Conservation (phyloP, 768 basidiomycete species). For the Pholiota molesta region DNA sequence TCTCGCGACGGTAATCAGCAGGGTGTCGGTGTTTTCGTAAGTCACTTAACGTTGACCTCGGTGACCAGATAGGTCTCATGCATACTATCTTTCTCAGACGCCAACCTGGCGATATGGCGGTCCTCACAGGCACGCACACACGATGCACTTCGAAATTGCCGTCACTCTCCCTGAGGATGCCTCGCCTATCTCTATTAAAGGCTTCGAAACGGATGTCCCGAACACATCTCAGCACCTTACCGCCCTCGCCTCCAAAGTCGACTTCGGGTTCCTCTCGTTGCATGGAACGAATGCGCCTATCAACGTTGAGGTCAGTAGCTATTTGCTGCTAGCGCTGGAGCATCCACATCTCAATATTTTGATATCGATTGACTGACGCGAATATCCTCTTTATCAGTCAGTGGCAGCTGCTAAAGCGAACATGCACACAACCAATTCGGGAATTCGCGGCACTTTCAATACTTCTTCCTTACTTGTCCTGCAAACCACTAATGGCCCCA, state of each 20-base stretch:
- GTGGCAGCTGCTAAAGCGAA: slow-evolving; percentile 4
- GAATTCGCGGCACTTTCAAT: slow-evolving; percentile 42
- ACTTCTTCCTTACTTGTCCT: slow-evolving; percentile 38
- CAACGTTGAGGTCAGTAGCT: slow-evolving; percentile 31
- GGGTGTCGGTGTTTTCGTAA: slow-evolving; percentile 41
- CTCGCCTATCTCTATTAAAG: slow-evolving; percentile 34
- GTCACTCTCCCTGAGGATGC: slow-evolving; percentile 37
- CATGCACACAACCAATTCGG: slow-evolving; percentile 16
- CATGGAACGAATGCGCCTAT: slow-evolving; percentile 37
- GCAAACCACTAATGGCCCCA: slow-evolving; percentile 41
- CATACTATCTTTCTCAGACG: slow-evolving; percentile 13
- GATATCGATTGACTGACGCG: not conserved
- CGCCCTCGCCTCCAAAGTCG: slow-evolving; percentile 33
- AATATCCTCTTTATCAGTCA: slow-evolving; percentile 1
- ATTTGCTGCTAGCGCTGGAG: not conserved
- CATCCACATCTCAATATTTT: not conserved
- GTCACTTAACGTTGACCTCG: slow-evolving; percentile 4
- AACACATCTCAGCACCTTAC: slow-evolving; percentile 41
- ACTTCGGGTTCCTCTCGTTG: slow-evolving; percentile 41
- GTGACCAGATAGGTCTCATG: no score
- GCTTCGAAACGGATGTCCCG: slow-evolving; percentile 44
- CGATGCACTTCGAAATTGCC: slow-evolving; percentile 36
- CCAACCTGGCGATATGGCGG: slow-evolving; percentile 12
- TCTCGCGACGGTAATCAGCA: slow-evolving; percentile 25
- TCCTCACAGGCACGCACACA: slow-evolving; percentile 11